Evolutionary conservation across 179 eudicot species (phyloP).

Genomic region (Vitellaria paradoxa): DNA sequence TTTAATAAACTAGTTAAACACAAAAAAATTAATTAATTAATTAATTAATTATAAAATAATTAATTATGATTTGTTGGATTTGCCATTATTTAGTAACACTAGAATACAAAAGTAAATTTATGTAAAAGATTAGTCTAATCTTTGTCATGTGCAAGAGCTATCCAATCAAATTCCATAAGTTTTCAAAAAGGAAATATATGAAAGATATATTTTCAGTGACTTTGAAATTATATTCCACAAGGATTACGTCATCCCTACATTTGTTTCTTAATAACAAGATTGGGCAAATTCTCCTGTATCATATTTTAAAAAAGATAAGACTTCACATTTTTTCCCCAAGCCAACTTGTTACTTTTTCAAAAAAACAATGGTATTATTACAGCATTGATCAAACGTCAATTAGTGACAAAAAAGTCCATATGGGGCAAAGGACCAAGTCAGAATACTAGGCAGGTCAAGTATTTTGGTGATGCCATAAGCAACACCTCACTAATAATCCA

Average conservation of each 20-base stretch:
- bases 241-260: not conserved
- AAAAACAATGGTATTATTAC: not conserved
- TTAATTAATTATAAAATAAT: no score
- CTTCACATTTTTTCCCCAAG: not conserved
- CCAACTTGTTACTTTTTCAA: not conserved
- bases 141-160: no score
- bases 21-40: no score
- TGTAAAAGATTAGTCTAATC: no score
- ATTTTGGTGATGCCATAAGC: not conserved
- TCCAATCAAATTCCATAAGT: no score
- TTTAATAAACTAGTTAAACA: no score
- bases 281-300: not conserved
- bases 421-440: slow-evolving; percentile 3
- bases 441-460: not conserved
- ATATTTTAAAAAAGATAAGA: not conserved
- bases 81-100: no score
- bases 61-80: no score
- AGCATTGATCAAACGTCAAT: not conserved
- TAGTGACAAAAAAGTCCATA: not conserved
- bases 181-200: no score
- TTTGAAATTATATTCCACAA: not conserved
- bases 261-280: slow-evolving; percentile 6
- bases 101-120: no score
- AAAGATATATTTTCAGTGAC: no score
- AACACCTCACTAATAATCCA: slow-evolving; percentile 3